Evolutionary conservation across 208 protist species (phyloP).

Genomic region (Wallacemonas rigidus): DNA sequence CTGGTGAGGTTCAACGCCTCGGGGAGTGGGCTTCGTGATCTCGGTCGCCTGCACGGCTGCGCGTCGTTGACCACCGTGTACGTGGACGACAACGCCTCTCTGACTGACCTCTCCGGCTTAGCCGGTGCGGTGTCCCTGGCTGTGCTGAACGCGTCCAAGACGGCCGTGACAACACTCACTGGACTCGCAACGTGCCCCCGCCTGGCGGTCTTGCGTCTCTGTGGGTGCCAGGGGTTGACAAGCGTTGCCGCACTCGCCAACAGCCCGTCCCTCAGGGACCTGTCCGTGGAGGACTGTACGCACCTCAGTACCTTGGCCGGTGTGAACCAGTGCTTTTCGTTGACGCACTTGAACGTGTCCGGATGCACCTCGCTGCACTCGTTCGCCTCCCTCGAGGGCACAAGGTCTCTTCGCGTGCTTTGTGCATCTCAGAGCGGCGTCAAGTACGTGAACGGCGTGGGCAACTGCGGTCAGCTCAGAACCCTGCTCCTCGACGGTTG

Average conservation of each 20-base stretch:
- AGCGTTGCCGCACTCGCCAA: neutral
- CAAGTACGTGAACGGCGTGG: neutral
- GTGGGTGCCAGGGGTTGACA: neutral
- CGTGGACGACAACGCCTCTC: neutral
- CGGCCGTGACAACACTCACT: neutral
- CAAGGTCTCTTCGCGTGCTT: neutral
- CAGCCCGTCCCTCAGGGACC: neutral
- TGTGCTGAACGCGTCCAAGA: neutral
- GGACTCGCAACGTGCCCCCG: neutral
- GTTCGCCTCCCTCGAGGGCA: neutral
- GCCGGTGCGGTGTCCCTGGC: neutral
- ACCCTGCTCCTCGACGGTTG: conserved; percentile 7
- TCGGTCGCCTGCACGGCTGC: neutral
- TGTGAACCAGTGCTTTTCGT: neutral
- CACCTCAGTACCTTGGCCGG: neutral
- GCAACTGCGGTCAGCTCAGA: neutral
- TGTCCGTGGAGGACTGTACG: neutral
- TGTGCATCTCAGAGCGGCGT: neutral
- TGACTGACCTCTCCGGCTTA: neutral
- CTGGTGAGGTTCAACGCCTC: neutral
- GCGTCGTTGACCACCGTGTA: neutral
- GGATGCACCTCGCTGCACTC: neutral
- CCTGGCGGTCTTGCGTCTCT: neutral
- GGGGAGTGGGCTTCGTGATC: neutral
- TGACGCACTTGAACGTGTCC: neutral